Evolutionary conservation across 495 filamentous ascomycete genomes (phyloP).

Genomic region (Thozetella sp.): DNA sequence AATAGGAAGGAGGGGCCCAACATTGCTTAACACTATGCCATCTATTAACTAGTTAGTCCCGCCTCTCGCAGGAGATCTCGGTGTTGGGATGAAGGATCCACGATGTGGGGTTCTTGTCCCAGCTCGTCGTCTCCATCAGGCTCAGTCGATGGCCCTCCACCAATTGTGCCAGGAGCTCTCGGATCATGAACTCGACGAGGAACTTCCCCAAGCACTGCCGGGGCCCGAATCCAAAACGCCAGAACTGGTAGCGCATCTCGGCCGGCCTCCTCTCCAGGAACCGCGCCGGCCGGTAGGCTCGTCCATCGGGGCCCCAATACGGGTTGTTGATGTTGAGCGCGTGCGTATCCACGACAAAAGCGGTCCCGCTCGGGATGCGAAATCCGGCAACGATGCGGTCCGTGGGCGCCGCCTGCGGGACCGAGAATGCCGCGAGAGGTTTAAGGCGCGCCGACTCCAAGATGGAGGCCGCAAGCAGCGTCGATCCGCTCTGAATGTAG

Average conservation of each 20-base stretch:
- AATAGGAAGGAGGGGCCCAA: too few relatives aligned
- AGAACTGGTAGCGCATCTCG: constrained; percentile 24
- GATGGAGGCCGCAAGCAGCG: constrained; percentile 29
- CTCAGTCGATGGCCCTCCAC: background rate
- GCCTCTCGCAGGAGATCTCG: too few relatives aligned
- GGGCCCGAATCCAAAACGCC: constrained; percentile 35
- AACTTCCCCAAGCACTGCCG: constrained; percentile 30
- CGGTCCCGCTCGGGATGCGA: constrained; percentile 25
- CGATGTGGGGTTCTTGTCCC: too few relatives aligned
- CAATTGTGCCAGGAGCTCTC: background rate
- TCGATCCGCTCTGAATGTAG: constrained; percentile 18
- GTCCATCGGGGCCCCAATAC: constrained; percentile 32
- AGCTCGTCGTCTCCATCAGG: background rate
- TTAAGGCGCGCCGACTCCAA: constrained; percentile 33
- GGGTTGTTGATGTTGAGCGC: constrained; percentile 35
- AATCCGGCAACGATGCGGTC: constrained; percentile 24
- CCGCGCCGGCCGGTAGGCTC: constrained; percentile 21
- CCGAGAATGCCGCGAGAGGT: constrained; percentile 34
- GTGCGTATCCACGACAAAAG: constrained; percentile 37
- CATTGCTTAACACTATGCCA: too few relatives aligned
- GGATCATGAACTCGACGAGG: constrained; percentile 24
- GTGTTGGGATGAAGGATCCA: too few relatives aligned
- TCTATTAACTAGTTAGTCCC: too few relatives aligned
- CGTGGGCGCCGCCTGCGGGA: constrained; percentile 34
- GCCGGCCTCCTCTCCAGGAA: constrained; percentile 14